Conservation (phyloP, 352 stramenopile species). For the Lagenidium sp. region DNA sequence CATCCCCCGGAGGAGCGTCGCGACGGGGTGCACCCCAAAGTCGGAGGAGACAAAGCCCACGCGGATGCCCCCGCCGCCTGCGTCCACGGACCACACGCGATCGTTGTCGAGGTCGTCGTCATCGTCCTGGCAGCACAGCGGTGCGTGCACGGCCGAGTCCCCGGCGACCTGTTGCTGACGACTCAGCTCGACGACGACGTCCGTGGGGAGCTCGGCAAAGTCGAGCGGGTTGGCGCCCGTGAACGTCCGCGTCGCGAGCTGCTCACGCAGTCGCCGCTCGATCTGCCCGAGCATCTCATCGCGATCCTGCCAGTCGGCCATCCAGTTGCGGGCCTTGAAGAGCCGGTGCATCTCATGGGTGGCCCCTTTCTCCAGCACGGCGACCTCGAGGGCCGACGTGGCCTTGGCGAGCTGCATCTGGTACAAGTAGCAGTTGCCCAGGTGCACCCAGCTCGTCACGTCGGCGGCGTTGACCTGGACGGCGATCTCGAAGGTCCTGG, state of each 20-base stretch:
- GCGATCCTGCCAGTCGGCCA: slow-evolving; percentile 52
- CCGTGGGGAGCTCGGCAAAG: slow-evolving; percentile 27
- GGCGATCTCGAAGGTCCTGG: slow-evolving; percentile 42
- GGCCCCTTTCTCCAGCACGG: slow-evolving; percentile 27
- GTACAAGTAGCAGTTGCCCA: slow-evolving; percentile 67
- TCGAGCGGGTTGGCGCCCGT: slow-evolving; percentile 27
- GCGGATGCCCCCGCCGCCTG: slow-evolving; percentile 21
- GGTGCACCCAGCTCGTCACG: slow-evolving; percentile 41
- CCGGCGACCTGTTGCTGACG: not conserved
- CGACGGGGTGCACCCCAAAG: slow-evolving; percentile 75
- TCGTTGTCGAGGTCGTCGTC: not conserved
- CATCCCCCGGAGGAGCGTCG: slow-evolving; percentile 54
- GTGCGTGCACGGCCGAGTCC: no score
- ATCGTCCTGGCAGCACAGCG: slow-evolving; percentile 4
- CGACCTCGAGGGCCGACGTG: slow-evolving; percentile 34
- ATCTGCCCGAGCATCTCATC: slow-evolving; percentile 37
- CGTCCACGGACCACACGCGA: slow-evolving; percentile 11
- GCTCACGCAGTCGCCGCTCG: slow-evolving; percentile 10
- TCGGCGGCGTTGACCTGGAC: slow-evolving; percentile 44
- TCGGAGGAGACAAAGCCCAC: slow-evolving; percentile 77
- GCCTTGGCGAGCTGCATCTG: slow-evolving; percentile 32
- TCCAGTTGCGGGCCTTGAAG: slow-evolving; percentile 60
- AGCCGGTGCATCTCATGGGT: slow-evolving; percentile 26
- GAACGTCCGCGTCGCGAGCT: slow-evolving; percentile 6
- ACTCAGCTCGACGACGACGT: slow-evolving; percentile 10